A percentile compares a stretch with the other conserved stretches of the same genome.
Evolutionary conservation across 768 basidiomycete genomes (phyloP).

Genomic region (Tylopilus balloui): DNA sequence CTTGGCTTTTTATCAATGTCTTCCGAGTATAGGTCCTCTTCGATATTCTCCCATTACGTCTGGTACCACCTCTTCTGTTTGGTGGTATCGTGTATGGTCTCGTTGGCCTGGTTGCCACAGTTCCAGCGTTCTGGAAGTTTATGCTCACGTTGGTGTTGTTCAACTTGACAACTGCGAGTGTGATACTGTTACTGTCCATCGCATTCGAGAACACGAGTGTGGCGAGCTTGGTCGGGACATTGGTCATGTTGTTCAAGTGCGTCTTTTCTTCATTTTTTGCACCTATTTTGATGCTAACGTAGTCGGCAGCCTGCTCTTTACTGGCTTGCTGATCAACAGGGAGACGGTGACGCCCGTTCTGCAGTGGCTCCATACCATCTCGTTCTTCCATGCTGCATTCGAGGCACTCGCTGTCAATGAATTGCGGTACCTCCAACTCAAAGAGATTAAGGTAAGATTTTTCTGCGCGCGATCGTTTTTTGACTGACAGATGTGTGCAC

Average conservation of each 20-base stretch:
- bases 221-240: conserved; percentile 88
- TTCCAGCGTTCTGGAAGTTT: conserved; percentile 96
- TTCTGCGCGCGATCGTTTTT: background rate
- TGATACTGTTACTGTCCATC: conserved; percentile 87
- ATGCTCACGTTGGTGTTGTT: conserved; percentile 92
- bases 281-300: conserved; percentile 6
- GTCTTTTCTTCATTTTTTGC: conserved; percentile 29
- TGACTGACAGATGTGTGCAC: conserved; percentile 10
- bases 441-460: conserved; percentile 73
- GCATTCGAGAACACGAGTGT: conserved; percentile 82
- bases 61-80: conserved; percentile 93
- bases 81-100: conserved; percentile 95
- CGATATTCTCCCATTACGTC: conserved; percentile 89
- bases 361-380: conserved; percentile 84
- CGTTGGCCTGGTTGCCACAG: conserved; percentile 89
- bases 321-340: conserved; percentile 92
- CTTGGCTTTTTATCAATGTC: background rate
- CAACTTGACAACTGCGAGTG: conserved; percentile 93
- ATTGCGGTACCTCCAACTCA: conserved; percentile 86
- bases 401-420: conserved; percentile 99
- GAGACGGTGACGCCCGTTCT: conserved; percentile 70
- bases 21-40: conserved; percentile 67
- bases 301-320: conserved; percentile 76
- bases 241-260: conserved; percentile 98
- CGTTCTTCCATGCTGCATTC: conserved; percentile 98